Conservation (phyloP, 805 yeast genomes). For the Saccharomyces jurei region DNA sequence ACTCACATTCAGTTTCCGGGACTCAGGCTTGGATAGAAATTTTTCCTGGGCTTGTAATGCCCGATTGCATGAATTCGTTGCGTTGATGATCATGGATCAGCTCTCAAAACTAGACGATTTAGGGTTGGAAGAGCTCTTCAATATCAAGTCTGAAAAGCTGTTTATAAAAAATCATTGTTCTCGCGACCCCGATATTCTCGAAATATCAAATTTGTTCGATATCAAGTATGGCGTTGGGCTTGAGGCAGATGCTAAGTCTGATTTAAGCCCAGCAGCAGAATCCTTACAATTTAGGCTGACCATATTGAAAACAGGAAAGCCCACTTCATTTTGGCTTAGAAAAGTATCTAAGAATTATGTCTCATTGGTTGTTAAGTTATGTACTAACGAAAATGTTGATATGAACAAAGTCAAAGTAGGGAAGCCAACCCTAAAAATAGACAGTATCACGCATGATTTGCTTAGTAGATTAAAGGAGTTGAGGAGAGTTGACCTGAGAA, state of each 20-base stretch:
- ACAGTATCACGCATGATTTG: slow-evolving; percentile 14
- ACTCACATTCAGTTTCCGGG: slow-evolving; percentile 14
- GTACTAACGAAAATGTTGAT: slow-evolving; percentile 10
- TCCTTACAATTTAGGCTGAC: slow-evolving; percentile 15
- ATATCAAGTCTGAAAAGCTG: slow-evolving; percentile 13
- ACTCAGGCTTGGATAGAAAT: slow-evolving; percentile 27
- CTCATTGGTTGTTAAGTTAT: slow-evolving; percentile 15
- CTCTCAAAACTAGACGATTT: slow-evolving; percentile 18
- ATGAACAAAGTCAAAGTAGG: not conserved
- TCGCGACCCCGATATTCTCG: slow-evolving; percentile 15
- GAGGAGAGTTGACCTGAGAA: slow-evolving; percentile 21
- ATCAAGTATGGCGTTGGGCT: slow-evolving; percentile 11
- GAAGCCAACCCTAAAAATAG: slow-evolving; percentile 9
- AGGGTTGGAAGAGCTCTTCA: slow-evolving; percentile 19
- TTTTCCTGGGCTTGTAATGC: slow-evolving; percentile 28
- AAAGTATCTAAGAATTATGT: slow-evolving; percentile 8
- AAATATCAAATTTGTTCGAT: slow-evolving; percentile 15
- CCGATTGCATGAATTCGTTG: slow-evolving; percentile 16
- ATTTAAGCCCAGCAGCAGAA: not conserved
- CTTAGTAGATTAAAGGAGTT: slow-evolving; percentile 13
- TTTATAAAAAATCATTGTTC: not conserved
- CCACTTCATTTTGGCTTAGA: slow-evolving; percentile 13
- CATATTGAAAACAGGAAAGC: slow-evolving; percentile 11
- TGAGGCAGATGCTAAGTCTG: not conserved
- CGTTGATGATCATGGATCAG: slow-evolving; percentile 20